A percentile compares a stretch with the other conserved stretches of the same genome.
phyloP scores from a whole-genome alignment of 768 basidiomycete genomes.

The Boletus sp. region DNA sequence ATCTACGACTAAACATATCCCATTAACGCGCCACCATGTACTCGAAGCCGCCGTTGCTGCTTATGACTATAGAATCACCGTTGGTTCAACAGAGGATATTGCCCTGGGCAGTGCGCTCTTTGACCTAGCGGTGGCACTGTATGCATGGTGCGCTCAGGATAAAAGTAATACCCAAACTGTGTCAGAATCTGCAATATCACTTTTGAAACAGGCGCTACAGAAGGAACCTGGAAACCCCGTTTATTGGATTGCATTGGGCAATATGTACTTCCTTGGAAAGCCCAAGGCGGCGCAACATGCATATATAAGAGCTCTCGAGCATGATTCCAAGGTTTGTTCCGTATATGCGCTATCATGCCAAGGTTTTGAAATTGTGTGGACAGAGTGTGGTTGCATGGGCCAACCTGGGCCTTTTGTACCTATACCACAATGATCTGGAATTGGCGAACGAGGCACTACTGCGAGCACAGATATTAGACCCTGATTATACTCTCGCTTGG shows the following conservation, averaged over 20 bases:
- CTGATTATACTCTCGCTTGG: conserved; percentile 88
- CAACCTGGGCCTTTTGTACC: conserved; percentile 84
- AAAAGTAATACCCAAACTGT: conserved; percentile 23
- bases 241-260: conserved; percentile 85
- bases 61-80: conserved; percentile 59
- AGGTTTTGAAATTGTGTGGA: conserved; percentile 1
- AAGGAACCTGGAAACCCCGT: conserved; percentile 66
- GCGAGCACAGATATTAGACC: conserved; percentile 88
- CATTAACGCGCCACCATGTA: conserved; percentile 35
- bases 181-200: conserved; percentile 45
- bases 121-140: conserved; percentile 68
- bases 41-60: conserved; percentile 55
- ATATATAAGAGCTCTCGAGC: conserved; percentile 84
- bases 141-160: conserved; percentile 43
- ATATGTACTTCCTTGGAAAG: conserved; percentile 62
- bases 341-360: neutral
- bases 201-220: conserved; percentile 69
- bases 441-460: conserved; percentile 84
- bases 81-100: conserved; percentile 51
- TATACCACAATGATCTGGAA: conserved; percentile 73
- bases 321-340: conserved; percentile 70
- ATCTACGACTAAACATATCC: conserved; percentile 18
- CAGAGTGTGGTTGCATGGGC: conserved; percentile 81
- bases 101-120: conserved; percentile 62
- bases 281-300: conserved; percentile 86